These are phyloP conservation scores for Fusarium denticulatum DNA, from an alignment of 2,329 filamentous ascomycete species.

Conservation along the genomic window DNA sequence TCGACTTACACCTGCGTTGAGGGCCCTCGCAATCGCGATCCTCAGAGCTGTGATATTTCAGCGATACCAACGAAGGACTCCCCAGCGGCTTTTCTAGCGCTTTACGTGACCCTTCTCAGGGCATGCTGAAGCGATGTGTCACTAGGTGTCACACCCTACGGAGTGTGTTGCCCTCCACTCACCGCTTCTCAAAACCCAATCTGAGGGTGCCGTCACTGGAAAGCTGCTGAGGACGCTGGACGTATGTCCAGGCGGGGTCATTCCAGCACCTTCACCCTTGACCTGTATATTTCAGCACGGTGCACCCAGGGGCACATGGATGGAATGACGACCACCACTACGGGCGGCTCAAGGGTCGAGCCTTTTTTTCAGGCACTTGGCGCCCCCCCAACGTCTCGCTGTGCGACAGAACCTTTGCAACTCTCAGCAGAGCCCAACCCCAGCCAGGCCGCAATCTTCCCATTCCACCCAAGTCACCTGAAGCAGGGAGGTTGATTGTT, in stretches of 20 bases:
- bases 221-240: constrained; percentile 26
- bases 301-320: constrained; percentile 25
- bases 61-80: constrained; percentile 42
- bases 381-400: constrained; percentile 22
- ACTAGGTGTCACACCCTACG: constrained; percentile 31
- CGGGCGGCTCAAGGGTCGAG: constrained; percentile 12
- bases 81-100: constrained; percentile 35
- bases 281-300: constrained; percentile 45
- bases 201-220: constrained; percentile 22
- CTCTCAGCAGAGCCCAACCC: constrained; percentile 14
- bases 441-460: neutral
- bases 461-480: neutral
- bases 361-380: constrained; percentile 34
- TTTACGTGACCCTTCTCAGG: constrained; percentile 36
- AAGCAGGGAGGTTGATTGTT: neutral
- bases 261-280: constrained; percentile 44
- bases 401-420: constrained; percentile 25
- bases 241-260: constrained; percentile 39
- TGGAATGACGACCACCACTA: constrained; percentile 32
- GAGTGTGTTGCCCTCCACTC: constrained; percentile 32
- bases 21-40: constrained; percentile 24
- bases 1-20: constrained; percentile 10
- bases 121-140: constrained; percentile 41
- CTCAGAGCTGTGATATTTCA: constrained; percentile 37
- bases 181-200: constrained; percentile 38